Evolutionary conservation across 2,329 filamentous ascomycete genomes (phyloP), one percentile per base, ranked within the genome.

Genomic region (Helotiales sp.): DNA sequence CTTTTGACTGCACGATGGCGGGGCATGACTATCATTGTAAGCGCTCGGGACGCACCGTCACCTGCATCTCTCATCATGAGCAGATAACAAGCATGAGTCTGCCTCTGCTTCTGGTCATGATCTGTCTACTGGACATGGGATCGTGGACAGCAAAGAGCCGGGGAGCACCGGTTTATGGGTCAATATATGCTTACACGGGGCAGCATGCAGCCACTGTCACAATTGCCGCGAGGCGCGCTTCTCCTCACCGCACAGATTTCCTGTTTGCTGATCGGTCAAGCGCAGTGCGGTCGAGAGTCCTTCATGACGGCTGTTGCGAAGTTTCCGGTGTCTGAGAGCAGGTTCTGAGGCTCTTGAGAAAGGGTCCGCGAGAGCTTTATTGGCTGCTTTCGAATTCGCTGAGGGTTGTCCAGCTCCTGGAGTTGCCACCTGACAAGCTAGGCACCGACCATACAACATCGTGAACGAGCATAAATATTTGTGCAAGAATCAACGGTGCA

Each of bases 141-240:
- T 12, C 22, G 27, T 33, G 25, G 29, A 33, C n/a, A 1, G 27
- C 27, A 30, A n/a, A 13, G 7, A n/a, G 27, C 47, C 22, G 15
- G 15, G 47, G 17, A 12, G 5, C 5, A 19, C 19, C 4, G 47
- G 25, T 31, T 29, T 8, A 19, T 31, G 13, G 47, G 25, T 31
- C 47, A 15, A 31, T 22, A 22, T 33, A 33, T 25, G 22, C 30
- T 24, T 12, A 29, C 12, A 15, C 25, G 12, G 48, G 48, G 33
- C 25, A 7, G n/a, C 34, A 49, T 58, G 57, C 57, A 55, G 57
- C 40, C 52, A 52, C 47, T 52, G 51, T 59, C 57, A 59, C 48
- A 52, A 29, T 49, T 59, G 52, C 47, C 56, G 57, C 57, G 36
- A 29, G n/a, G 24, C 52, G 57, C 52, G 57, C 15, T 40, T 52